Evolutionary conservation across 139 green algal species (phyloP).

Genomic region (Chlorella sp.): DNA sequence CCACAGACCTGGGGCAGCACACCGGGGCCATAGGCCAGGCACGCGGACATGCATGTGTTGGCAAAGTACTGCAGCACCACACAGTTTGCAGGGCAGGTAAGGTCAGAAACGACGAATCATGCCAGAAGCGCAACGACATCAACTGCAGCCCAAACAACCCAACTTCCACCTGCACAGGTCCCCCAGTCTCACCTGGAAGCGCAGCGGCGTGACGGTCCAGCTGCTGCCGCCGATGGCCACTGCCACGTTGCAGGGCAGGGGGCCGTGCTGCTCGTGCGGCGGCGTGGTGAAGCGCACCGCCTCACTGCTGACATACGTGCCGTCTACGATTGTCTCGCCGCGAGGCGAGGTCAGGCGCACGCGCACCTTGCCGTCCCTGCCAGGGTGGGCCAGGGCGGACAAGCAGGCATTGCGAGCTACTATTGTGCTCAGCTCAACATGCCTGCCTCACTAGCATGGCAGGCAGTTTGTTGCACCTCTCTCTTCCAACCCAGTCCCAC

Average conservation of each 20-base stretch:
- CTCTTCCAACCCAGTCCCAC: background rate
- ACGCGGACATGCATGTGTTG: constrained; percentile 86
- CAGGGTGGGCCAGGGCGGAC: background rate
- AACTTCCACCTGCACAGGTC: background rate
- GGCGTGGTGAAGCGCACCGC: constrained; percentile 61
- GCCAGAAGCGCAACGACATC: no score
- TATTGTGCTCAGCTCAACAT: background rate
- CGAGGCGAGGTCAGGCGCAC: constrained; percentile 77
- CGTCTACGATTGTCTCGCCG: constrained; percentile 76
- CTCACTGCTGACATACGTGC: constrained; percentile 63
- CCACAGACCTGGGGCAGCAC: constrained; percentile 56
- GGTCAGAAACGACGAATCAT: no score
- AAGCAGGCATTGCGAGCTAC: background rate
- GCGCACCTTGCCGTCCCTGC: constrained; percentile 75
- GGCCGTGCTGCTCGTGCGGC: constrained; percentile 86
- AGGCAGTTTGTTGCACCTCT: no score
- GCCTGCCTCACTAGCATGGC: background rate
- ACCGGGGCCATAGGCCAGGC: constrained; percentile 84
- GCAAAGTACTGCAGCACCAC: constrained; percentile 84
- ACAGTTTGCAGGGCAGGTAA: no score
- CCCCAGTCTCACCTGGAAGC: constrained; percentile 53
- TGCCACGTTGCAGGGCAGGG: constrained; percentile 75
- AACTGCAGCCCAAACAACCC: background rate
- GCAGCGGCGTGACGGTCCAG: constrained; percentile 92
- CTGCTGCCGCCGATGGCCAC: constrained; percentile 80